Base-by-base conservation (phyloP, 106 monocot genomes). In the Acorus calamus region DNA sequence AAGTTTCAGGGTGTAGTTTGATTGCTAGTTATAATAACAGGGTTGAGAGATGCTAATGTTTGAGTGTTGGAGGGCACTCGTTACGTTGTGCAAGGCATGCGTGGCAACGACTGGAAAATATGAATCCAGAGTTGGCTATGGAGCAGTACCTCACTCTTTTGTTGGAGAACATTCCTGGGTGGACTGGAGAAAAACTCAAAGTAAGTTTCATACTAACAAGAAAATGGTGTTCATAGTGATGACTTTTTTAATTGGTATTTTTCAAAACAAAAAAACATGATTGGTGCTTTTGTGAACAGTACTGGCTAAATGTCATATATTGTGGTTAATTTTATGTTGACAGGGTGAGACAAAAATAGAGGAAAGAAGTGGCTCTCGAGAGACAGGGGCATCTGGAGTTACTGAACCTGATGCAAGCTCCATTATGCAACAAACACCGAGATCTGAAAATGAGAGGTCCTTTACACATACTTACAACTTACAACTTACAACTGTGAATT, bases 121-220 rank as follows among this genome's bases (percentile, higher is more conserved):
- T 88, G 83, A 68, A 67, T 55, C 87, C 80, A 5, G 83, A 88
- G 52, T 64, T 70, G 12, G 87, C 83, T 70, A 86, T 86, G 86
- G 86, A 86, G 60, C 75, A 82, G 14, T 86, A 86, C 53, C 69
- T 82, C 2, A 44, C 42, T 61, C 62, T 86, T 71, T 74, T 86
- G 69, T 78, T 77, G 50, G 70, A 76, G 9, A 76, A 11, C 14
- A 73, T 81, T 65, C 77, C 81, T 65, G 78, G 69, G 60, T 85
- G 85, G 85, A 75, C 44, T 62, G 60, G 43, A 60, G 64, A 52
- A 62, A 56, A n/a, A n/a, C n/a, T n/a, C n/a, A n/a, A 50, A 55
- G 80, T 81, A 71, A 50, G 60, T 72, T 13, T 28, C 6, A 41
- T 50, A 0, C 53, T 64, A 60, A 52, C 47, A 55, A n/a, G 8